Percentiles rank a stretch among this genome's conserved stretches.
Conservation (phyloP, 1,139 yeast species). For the Pichia sp. region DNA sequence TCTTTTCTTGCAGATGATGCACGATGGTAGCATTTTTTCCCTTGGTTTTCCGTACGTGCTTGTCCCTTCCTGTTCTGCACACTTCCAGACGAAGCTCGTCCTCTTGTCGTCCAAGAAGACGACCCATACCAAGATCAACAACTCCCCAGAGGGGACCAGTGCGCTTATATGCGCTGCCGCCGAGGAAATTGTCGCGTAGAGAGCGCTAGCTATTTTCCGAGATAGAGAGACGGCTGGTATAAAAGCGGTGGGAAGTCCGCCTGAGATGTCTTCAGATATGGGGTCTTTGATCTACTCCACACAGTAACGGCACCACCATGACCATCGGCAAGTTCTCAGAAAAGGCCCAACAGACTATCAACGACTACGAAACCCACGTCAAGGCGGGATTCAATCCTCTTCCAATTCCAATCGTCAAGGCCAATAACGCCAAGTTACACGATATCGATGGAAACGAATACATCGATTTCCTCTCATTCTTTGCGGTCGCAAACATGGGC, state of each 20-base stretch:
- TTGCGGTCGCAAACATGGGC: slow-evolving; percentile 32
- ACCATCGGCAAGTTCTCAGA: slow-evolving; percentile 2
- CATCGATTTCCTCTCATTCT: slow-evolving; percentile 28
- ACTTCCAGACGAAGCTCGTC: too few relatives aligned
- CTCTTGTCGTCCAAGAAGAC: too few relatives aligned
- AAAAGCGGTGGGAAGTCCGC: too few relatives aligned
- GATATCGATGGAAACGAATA: slow-evolving; percentile 30
- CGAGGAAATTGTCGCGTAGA: not conserved
- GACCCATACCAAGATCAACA: too few relatives aligned
- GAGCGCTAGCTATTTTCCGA: not conserved
- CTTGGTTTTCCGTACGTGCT: too few relatives aligned
- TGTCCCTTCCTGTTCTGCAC: too few relatives aligned
- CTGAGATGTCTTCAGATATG: too few relatives aligned
- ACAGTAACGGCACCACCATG: too few relatives aligned
- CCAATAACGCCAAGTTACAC: slow-evolving; percentile 25
- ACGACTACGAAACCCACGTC: slow-evolving; percentile 20
- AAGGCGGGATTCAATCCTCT: slow-evolving; percentile 19
- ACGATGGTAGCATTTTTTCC: slow-evolving; percentile 22
- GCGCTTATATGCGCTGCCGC: not conserved
- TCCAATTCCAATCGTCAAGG: slow-evolving; percentile 23
- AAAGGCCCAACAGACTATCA: slow-evolving; percentile 12
- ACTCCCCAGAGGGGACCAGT: too few relatives aligned
- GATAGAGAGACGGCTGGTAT: too few relatives aligned
- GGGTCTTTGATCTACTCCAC: too few relatives aligned
- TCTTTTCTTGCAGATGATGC: slow-evolving; percentile 21